phyloP scores from a whole-genome alignment of 208 protist genomes.

The Trichomonas gallinae region DNA sequence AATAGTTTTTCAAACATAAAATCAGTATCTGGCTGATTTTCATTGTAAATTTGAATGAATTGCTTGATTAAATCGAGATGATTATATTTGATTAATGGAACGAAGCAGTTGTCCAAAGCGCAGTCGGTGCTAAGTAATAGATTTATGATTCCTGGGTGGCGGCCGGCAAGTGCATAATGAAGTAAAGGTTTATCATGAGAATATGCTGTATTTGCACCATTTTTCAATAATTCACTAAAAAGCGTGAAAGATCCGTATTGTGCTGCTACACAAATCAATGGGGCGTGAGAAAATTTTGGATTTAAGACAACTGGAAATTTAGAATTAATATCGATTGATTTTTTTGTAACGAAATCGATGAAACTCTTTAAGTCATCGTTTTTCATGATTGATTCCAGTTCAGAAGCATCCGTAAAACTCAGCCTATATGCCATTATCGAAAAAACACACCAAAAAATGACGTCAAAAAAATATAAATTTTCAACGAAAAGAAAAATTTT shows the following conservation, averaged over 20 bases:
- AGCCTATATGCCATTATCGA: too few relatives aligned
- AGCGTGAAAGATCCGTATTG: not conserved
- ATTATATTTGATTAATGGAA: not conserved
- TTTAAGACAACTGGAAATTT: not conserved
- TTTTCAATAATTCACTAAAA: not conserved
- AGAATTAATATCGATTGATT: not conserved
- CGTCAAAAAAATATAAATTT: too few relatives aligned
- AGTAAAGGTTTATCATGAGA: not conserved
- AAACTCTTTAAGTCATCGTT: not conserved
- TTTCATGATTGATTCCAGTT: not conserved
- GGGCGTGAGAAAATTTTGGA: not conserved
- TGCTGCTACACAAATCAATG: not conserved
- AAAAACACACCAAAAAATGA: too few relatives aligned
- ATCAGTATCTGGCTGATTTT: not conserved
- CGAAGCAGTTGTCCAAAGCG: not conserved
- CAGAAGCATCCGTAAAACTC: too few relatives aligned
- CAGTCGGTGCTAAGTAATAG: not conserved
- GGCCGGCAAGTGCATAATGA: not conserved
- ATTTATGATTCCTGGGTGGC: not conserved
- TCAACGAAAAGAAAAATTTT: not conserved
- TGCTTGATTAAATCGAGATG: not conserved
- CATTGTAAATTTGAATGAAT: not conserved
- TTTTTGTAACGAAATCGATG: not conserved
- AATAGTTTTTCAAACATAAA: not conserved
- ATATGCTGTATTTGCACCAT: not conserved